phyloP scores from a whole-genome alignment of 2,329 filamentous ascomycete species.

The Colletotrichum higginsianum region DNA sequence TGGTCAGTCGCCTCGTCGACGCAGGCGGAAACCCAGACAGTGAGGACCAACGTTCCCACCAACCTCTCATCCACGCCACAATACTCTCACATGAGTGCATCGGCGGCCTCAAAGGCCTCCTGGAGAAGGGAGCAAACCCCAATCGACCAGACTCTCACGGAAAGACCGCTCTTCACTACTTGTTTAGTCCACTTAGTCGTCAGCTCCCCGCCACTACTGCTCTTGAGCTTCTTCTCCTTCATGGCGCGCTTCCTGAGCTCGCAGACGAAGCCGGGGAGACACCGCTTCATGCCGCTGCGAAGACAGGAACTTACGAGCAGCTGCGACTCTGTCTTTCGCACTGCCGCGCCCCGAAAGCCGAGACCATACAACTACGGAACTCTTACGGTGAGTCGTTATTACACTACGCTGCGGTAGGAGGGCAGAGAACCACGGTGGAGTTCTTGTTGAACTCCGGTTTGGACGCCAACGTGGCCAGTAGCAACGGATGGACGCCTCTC shows the following conservation, averaged over 20 bases:
- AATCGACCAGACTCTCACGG: slow-evolving; percentile 38
- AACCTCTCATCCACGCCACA: slow-evolving; percentile 25
- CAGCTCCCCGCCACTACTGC: slow-evolving; percentile 43
- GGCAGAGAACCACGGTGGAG: slow-evolving; percentile 43
- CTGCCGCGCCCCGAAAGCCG: slow-evolving; percentile 12
- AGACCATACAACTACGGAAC: slow-evolving; percentile 37
- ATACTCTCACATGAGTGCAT: slow-evolving; percentile 44
- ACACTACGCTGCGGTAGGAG: slow-evolving; percentile 49
- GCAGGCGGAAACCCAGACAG: slow-evolving; percentile 1
- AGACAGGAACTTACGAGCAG: slow-evolving; percentile 41
- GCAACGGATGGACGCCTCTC: slow-evolving; percentile 51
- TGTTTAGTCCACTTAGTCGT: slow-evolving; percentile 39
- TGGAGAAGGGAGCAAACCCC: slow-evolving; percentile 48
- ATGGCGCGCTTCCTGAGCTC: slow-evolving; percentile 42
- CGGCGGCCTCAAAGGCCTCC: slow-evolving; percentile 44
- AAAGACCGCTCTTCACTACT: slow-evolving; percentile 45
- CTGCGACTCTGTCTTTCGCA: slow-evolving; percentile 42
- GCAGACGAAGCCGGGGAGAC: slow-evolving; percentile 46
- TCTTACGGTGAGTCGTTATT: slow-evolving; percentile 47
- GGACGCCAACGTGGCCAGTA: slow-evolving; percentile 45
- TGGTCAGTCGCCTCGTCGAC: not conserved
- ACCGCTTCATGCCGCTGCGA: slow-evolving; percentile 45
- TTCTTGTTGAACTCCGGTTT: slow-evolving; percentile 43
- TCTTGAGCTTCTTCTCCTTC: slow-evolving; percentile 30
- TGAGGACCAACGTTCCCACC: not conserved